A percentile compares a stretch with the other conserved stretches of the same genome.
These are phyloP conservation scores for Tylopilus sp. DNA, from an alignment of 1,284 basidiomycete genomes.

Conservation along the genomic window DNA sequence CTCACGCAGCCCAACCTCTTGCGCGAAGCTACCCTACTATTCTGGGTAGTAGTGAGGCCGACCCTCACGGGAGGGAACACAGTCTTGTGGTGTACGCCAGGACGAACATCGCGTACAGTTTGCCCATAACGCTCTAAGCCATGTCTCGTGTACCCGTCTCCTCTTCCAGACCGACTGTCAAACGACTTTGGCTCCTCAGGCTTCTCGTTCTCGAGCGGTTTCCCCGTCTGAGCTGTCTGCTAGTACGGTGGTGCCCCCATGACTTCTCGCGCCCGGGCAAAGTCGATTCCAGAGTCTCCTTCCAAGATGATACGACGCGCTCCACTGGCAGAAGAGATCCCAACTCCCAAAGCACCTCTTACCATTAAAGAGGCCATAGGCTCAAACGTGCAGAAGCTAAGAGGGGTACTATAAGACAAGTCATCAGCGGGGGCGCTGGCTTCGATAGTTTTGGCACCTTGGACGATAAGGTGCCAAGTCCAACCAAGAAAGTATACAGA, in stretches of 20 bases:
- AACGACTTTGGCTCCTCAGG: slow-evolving; percentile 24
- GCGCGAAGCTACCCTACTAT: slow-evolving; percentile 74
- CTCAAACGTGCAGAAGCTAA: slow-evolving; percentile 68
- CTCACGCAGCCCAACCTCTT: slow-evolving; percentile 72
- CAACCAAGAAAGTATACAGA: slow-evolving; percentile 39
- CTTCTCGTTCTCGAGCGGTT: slow-evolving; percentile 30
- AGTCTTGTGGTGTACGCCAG: slow-evolving; percentile 95
- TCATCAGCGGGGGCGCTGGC: slow-evolving; percentile 19
- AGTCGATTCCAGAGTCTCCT: slow-evolving; percentile 36
- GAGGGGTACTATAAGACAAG: slow-evolving; percentile 42
- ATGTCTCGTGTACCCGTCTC: slow-evolving; percentile 49
- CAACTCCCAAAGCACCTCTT: slow-evolving; percentile 36
- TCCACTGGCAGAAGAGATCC: slow-evolving; percentile 28
- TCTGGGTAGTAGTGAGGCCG: slow-evolving; percentile 84
- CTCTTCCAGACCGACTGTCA: no score
- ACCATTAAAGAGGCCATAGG: slow-evolving; percentile 72
- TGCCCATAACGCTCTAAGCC: background rate
- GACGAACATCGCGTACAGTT: slow-evolving; percentile 83
- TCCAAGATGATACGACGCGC: slow-evolving; percentile 34
- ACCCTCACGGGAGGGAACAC: slow-evolving; percentile 86
- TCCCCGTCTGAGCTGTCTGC: slow-evolving; percentile 38
- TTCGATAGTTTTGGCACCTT: slow-evolving; percentile 29
- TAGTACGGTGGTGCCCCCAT: slow-evolving; percentile 23
- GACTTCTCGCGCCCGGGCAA: slow-evolving; percentile 32
- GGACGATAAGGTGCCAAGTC: slow-evolving; percentile 45